Evolutionary conservation across 176 grass and related monocot species (phyloP), one percentile per base, ranked within the genome.

Genomic region (Aegilops longissima): DNA sequence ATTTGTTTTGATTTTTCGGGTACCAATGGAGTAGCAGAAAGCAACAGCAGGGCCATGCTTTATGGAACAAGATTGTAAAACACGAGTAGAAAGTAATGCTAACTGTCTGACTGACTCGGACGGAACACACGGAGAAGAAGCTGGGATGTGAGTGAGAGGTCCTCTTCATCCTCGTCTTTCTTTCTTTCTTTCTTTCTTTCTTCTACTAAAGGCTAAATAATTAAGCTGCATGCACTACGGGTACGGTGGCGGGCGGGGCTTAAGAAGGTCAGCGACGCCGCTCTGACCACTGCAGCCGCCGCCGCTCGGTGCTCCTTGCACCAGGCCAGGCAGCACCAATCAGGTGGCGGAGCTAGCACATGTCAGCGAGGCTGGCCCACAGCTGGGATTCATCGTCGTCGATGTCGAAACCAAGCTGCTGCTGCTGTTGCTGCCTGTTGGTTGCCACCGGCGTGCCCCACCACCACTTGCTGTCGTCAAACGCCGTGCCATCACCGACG

Each of bases 311-410:
- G 81, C 64, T 61, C 70, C 86, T 78, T 11, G 86, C 82, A 91
- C 81, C 76, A 54, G 51, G 1, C 51, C 51, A 80, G 69, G 31
- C 49, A 80, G 69, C 89, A 30, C 85, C 85, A 88, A 68, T 79
- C 86, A 81, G 86, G 77, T 85, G 42, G 40, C 82, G 6, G 88
- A 88, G 54, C 56, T 59, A 59, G 70, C 84, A 89, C 80, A 92
- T 92, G 67, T 92, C 90, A 88, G 80, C 88, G 18, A 98, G 72
- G 84, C 83, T 90, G 84, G 92, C 88, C 90, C 94, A 90, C 61
- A 99, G 66, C 17, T 90, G 90, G 0, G 90, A 85, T 59, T 93
- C 92, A 0, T 87, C 62, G 14, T 9, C 72, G 39, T 36, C 77
- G 6, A 80, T 16, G 25, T 91, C 69, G 39, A 91, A 85, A 71